Conservation (phyloP, 805 yeast genomes). For the Lachancea mirantina region DNA sequence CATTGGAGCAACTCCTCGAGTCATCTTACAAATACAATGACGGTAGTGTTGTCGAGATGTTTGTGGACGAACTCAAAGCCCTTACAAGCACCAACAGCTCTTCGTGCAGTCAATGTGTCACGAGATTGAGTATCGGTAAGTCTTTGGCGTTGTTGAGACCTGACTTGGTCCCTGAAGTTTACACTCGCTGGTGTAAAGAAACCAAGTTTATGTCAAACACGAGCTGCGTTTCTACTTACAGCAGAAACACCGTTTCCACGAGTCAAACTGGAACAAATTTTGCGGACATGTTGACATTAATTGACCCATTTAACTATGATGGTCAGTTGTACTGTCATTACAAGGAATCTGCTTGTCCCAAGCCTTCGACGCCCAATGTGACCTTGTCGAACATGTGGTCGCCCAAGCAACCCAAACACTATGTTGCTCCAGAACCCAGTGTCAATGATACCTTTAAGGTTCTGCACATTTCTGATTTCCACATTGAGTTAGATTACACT, state of each 20-base stretch:
- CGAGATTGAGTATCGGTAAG: constrained; percentile 33
- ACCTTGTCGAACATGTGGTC: constrained; percentile 42
- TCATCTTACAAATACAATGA: constrained; percentile 1
- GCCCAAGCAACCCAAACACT: constrained; percentile 35
- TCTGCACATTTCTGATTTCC: constrained; percentile 61
- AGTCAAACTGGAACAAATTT: constrained; percentile 40
- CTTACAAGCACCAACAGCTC: constrained; percentile 8
- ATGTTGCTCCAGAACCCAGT: constrained; percentile 38
- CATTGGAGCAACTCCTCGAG: constrained; percentile 2
- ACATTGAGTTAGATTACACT: constrained; percentile 47
- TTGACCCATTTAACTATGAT: constrained; percentile 47
- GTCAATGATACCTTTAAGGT: constrained; percentile 47
- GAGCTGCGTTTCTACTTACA: constrained; percentile 30
- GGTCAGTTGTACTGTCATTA: constrained; percentile 58
- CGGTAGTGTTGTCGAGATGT: constrained; percentile 2
- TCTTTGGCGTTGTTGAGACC: constrained; percentile 34
- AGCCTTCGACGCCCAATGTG: constrained; percentile 47
- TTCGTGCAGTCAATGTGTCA: constrained; percentile 32
- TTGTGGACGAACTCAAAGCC: constrained; percentile 6
- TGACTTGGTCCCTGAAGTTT: constrained; percentile 36
- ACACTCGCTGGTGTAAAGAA: constrained; percentile 38
- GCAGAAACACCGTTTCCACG: constrained; percentile 34
- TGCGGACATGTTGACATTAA: constrained; percentile 42
- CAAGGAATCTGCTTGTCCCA: constrained; percentile 41
- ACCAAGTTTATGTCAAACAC: constrained; percentile 21